phyloP scores from a whole-genome alignment of 2,329 filamentous ascomycete species.

The Ophiostoma ips region DNA sequence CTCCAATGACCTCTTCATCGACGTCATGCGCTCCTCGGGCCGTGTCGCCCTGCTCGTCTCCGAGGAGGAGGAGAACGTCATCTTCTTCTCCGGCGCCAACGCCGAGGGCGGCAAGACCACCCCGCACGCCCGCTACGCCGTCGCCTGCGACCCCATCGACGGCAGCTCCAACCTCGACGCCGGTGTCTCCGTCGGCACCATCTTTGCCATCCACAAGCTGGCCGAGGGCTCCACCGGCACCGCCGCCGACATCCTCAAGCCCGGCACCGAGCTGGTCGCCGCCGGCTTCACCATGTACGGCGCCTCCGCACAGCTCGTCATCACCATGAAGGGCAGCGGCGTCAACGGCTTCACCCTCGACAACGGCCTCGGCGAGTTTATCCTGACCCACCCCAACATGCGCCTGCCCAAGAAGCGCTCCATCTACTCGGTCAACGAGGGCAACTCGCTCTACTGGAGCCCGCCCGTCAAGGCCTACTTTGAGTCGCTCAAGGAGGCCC shows the following conservation, averaged over 20 bases:
- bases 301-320: conserved; percentile 86
- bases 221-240: conserved; percentile 59
- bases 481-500: conserved; percentile 71
- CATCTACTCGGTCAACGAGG: conserved; percentile 98
- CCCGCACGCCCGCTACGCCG: conserved; percentile 67
- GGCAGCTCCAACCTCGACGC: conserved; percentile 95
- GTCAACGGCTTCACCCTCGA: conserved; percentile 99
- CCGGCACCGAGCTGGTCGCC: conserved; percentile 82
- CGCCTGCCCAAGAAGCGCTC: conserved; percentile 60
- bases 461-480: conserved; percentile 79
- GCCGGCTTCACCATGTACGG: conserved; percentile 99
- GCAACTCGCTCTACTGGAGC: conserved; percentile 94
- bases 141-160: conserved; percentile 96
- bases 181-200: conserved; percentile 93
- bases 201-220: conserved; percentile 89
- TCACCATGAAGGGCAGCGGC: conserved; percentile 83
- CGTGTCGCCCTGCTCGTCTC: conserved; percentile 90
- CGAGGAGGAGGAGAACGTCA: conserved; percentile 89
- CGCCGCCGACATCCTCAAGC: conserved; percentile 75
- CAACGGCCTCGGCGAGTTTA: conserved; percentile 94
- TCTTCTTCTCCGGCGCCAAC: conserved; percentile 53
- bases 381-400: conserved; percentile 95
- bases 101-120: conserved; percentile 33
- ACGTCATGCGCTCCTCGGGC: conserved; percentile 83
- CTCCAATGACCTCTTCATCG: conserved; percentile 94